A percentile compares a stretch with the other conserved stretches of the same genome.
Evolutionary conservation across 495 filamentous ascomycete genomes (phyloP).

Genomic region (Trichoderma erinaceum): DNA sequence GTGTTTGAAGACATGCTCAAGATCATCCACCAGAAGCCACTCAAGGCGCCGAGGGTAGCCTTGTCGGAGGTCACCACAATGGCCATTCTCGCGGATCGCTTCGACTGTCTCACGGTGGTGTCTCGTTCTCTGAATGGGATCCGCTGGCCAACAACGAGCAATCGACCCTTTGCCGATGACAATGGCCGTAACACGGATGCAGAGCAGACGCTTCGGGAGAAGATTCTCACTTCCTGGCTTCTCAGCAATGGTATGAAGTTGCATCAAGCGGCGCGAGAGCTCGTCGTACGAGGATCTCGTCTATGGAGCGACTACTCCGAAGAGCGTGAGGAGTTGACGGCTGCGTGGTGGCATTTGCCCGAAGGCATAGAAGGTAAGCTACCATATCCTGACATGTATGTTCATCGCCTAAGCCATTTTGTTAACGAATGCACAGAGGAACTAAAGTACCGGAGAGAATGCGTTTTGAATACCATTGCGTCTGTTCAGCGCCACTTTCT

Average conservation of each 20-base stretch:
- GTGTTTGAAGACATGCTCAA: slow-evolving; percentile 52
- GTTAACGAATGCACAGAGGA: slow-evolving; percentile 48
- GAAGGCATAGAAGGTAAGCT: slow-evolving; percentile 63
- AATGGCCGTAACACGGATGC: slow-evolving; percentile 27
- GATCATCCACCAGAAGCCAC: slow-evolving; percentile 47
- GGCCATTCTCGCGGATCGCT: slow-evolving; percentile 60
- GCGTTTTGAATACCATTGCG: slow-evolving; percentile 66
- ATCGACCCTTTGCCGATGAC: slow-evolving; percentile 35
- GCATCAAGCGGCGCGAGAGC: slow-evolving; percentile 45
- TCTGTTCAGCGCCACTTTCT: slow-evolving; percentile 72
- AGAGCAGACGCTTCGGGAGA: slow-evolving; percentile 58
- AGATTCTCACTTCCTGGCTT: slow-evolving; percentile 54
- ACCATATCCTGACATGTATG: not conserved
- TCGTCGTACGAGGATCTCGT: slow-evolving; percentile 61
- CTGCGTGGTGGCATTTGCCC: slow-evolving; percentile 70
- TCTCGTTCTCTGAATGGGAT: slow-evolving; percentile 41
- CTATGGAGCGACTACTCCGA: slow-evolving; percentile 49
- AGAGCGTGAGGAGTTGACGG: slow-evolving; percentile 33
- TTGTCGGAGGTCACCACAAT: slow-evolving; percentile 55
- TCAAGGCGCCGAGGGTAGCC: slow-evolving; percentile 28
- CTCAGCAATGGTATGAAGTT: slow-evolving; percentile 51
- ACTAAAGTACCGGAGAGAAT: slow-evolving; percentile 61
- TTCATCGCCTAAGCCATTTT: not conserved
- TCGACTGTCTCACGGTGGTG: slow-evolving; percentile 47
- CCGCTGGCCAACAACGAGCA: slow-evolving; percentile 41